Base-by-base conservation (phyloP, 2,329 filamentous ascomycete species). In the Aspergillus latus region DNA sequence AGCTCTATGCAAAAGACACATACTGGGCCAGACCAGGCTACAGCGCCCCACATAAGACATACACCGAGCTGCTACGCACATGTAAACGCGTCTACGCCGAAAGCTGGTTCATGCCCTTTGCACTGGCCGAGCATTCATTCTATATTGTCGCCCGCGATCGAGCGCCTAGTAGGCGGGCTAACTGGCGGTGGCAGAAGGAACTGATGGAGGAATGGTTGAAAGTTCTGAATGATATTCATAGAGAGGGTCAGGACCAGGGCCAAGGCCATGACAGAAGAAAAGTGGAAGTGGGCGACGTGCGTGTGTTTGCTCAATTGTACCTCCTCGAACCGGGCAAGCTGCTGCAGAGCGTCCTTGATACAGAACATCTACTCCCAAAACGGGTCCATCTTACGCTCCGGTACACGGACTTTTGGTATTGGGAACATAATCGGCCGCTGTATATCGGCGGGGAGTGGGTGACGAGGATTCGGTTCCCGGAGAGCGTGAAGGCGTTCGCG, bases 381-480 rank as follows among this genome's bases (percentile, higher is more conserved):
- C 62, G 57, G 1, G 49, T 82, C 1, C 78, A 73, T 0, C 62
- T 82, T 9, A 82, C 78, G 0, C 72, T 82, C 6, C 74, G 79
- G 0, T 80, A 82, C 56, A 72, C 78, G 2, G 80, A 82, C 58
- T 81, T 78, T 70, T 80, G 76, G 76, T 66, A 49, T 15, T 79
- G 77, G 78, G 76, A 80, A 60, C 0, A 48, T 0, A 70, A 79
- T 49, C 42, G 62, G 3, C 68, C 67, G 2, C 64, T 81, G 5
- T 56, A 60, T 4, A 72, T 80, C 29, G 61, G 68, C 0, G 40
- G 36, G 37, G 29, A 5, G 7, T 80, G 78, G 77, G 69, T 79
- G n/a, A 29, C 62, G 4, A 37, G 11, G 0, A 48, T 70, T 1
- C 54, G 60, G 0, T 57, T 80, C 29, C 68, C 74, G 0, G 3